A percentile compares a stretch with the other conserved stretches of the same genome.
Evolutionary conservation across 306 rosid species (phyloP).

Genomic region (Cucurbita pepo): DNA sequence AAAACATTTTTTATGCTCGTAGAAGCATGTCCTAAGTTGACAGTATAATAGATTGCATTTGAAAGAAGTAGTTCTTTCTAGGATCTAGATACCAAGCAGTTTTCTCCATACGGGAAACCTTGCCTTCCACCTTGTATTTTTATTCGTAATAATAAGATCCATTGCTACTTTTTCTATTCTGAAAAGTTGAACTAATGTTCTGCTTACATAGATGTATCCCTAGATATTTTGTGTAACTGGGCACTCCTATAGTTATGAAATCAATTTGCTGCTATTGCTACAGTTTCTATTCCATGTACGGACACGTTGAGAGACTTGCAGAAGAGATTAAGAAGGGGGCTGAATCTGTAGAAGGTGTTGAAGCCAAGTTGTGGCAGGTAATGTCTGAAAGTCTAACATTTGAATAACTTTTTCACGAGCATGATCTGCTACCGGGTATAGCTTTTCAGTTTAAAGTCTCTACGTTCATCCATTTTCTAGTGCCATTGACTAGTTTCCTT

Average conservation of each 20-base stretch:
- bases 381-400: background rate
- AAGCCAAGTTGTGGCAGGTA: conserved; percentile 85
- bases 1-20: too few species aligned
- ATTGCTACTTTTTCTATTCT: background rate
- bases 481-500: background rate
- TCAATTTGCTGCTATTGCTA: conserved; percentile 5
- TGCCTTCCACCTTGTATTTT: background rate
- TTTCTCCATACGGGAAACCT: background rate
- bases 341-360: conserved; percentile 79
- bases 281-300: conserved; percentile 94
- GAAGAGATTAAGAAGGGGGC: conserved; percentile 84
- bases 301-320: conserved; percentile 86
- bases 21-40: background rate
- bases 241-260: background rate
- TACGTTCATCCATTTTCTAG: background rate
- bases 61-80: background rate
- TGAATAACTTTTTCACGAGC: background rate
- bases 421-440: background rate
- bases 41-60: background rate
- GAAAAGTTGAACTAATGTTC: background rate
- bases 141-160: background rate
- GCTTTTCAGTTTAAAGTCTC: background rate
- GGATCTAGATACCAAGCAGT: background rate
- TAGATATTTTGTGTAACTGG: background rate
- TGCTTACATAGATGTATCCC: background rate